phyloP scores from a whole-genome alignment of 768 basidiomycete genomes.

The Xanthoconium purpureum region DNA sequence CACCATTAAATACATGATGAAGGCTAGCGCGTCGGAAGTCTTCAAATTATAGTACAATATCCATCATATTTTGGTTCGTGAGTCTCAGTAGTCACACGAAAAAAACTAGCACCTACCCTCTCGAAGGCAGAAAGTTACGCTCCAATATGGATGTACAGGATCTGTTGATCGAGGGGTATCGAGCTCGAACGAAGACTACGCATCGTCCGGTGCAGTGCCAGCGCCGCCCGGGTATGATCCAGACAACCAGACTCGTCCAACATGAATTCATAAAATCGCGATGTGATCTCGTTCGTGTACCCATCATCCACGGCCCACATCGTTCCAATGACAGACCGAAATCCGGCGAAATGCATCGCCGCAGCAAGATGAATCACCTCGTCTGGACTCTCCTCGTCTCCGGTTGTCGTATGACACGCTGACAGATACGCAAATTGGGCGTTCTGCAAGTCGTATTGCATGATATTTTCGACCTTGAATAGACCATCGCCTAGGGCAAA shows the following conservation, averaged over 20 bases:
- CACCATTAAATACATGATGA: too few species aligned
- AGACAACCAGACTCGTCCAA: neutral
- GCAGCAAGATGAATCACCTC: too few species aligned
- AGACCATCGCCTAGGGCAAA: neutral
- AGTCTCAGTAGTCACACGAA: too few species aligned
- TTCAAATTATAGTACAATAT: neutral
- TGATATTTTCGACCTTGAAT: neutral
- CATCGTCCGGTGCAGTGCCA: neutral
- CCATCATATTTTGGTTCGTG: too few species aligned
- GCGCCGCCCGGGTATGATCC: neutral
- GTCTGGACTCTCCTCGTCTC: too few species aligned
- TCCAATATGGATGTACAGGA: neutral
- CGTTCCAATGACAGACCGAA: too few species aligned
- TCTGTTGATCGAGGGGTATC: neutral
- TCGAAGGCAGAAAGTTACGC: neutral
- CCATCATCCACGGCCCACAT: neutral
- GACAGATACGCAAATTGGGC: constrained; percentile 3
- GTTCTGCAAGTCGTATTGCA: neutral
- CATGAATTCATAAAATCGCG: neutral
- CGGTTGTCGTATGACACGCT: neutral
- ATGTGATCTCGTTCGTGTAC: neutral
- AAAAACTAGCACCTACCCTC: too few species aligned
- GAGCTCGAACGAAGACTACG: neutral
- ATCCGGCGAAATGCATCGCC: too few species aligned
- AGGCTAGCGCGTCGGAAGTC: too few species aligned